phyloP scores from a whole-genome alignment of 1,139 yeast species.

The Kurtzmaniella quercitrusa region DNA sequence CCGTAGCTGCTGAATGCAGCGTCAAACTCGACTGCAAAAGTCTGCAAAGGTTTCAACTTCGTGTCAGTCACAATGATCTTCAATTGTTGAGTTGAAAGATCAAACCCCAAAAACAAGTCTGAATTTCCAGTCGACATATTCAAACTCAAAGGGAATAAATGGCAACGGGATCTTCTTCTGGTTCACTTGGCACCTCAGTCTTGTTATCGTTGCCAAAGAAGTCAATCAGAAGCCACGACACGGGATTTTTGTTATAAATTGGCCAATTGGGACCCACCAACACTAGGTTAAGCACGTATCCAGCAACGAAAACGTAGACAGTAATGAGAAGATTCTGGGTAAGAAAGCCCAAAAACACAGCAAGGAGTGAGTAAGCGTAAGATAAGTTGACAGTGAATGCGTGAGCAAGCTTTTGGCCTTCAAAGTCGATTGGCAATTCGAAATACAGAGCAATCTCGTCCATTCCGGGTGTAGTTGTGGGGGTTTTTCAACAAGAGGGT shows the following conservation, averaged over 20 bases:
- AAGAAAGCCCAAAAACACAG: constrained; percentile 44
- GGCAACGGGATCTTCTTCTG: neutral
- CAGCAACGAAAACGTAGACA: constrained; percentile 31
- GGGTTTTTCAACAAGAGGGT: neutral
- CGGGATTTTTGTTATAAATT: constrained; percentile 42
- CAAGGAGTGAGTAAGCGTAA: constrained; percentile 22
- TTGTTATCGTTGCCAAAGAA: constrained; percentile 2
- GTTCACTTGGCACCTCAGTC: neutral
- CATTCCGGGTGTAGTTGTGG: constrained; percentile 1
- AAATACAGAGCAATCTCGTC: constrained; percentile 5
- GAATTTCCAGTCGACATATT: neutral
- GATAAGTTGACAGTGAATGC: constrained; percentile 15
- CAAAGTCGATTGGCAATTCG: constrained; percentile 60
- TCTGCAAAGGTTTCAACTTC: constrained; percentile 46
- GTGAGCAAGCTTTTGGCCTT: constrained; percentile 51
- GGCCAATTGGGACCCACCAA: constrained; percentile 57
- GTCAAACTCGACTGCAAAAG: constrained; percentile 72
- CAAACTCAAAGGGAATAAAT: neutral
- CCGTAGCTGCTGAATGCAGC: constrained; percentile 53
- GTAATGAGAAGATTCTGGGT: constrained; percentile 35
- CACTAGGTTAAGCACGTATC: constrained; percentile 23
- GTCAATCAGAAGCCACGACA: constrained; percentile 34
- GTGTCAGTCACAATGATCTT: constrained; percentile 67
- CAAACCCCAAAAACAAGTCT: constrained; percentile 64
- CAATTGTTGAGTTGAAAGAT: constrained; percentile 85